Conservation (phyloP, 176 grass and related monocot species). For the Musa acuminata region DNA sequence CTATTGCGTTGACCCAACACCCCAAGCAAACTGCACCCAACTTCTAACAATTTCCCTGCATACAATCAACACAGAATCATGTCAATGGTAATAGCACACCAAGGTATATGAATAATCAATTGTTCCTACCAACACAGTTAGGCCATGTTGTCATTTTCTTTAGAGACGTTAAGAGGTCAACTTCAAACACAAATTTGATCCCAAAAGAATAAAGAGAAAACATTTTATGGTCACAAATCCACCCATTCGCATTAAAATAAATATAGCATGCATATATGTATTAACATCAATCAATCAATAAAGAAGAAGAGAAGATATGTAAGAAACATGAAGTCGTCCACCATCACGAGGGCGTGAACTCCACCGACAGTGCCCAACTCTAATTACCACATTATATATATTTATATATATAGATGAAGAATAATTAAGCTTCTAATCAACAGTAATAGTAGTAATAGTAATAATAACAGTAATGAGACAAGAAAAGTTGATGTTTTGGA, state of each 20-base stretch:
- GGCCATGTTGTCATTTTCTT: neutral
- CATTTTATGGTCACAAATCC: too few relatives aligned
- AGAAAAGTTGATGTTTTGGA: neutral
- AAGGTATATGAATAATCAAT: neutral
- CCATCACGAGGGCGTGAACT: neutral
- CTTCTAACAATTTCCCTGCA: conserved; percentile 69
- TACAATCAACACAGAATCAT: neutral
- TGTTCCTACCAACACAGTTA: neutral
- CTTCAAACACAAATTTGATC: neutral
- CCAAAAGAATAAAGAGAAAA: too few relatives aligned
- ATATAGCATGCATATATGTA: too few relatives aligned
- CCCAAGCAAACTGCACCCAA: conserved; percentile 43
- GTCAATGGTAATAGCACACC: neutral
- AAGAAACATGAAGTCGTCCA: neutral
- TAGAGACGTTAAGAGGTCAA: neutral
- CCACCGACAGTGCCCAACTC: neutral
- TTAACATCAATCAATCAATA: neutral
- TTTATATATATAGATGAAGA: too few relatives aligned
- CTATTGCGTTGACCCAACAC: conserved; percentile 37
- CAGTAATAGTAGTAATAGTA: too few relatives aligned
- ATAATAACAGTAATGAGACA: too few relatives aligned
- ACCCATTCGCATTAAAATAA: too few relatives aligned
- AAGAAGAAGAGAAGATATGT: neutral
- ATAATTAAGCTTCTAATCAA: too few relatives aligned
- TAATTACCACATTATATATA: neutral